Base-by-base conservation (phyloP, 2,329 filamentous ascomycete genomes). In the Claviceps sorghi region DNA sequence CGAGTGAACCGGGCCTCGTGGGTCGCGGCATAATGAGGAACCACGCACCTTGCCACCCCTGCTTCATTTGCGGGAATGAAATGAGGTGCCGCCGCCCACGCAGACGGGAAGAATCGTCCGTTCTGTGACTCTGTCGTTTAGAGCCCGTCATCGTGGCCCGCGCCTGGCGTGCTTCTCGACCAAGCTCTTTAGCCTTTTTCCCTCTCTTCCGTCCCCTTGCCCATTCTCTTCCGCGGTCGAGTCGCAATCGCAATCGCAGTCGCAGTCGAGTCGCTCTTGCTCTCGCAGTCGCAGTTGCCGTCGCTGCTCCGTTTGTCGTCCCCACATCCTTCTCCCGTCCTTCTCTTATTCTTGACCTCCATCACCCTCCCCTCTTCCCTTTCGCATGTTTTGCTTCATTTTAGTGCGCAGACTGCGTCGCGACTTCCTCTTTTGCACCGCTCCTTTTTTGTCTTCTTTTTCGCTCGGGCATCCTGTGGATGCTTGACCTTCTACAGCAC, bases 401-500 rank as follows among this genome's bases (percentile, higher is more conserved):
- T 44, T 45, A 17, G 5, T 46, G 34, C 32, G 30, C 52, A 36
- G 50, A 45, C 42, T 52, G 53, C 22, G 51, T 55, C 51, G 53
- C 51, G 53, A 54, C 53, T 53, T 53, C 53, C 53, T 22, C 50
- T 40, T 48, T 30, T 48, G 48, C 43, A 36, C 34, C n/a, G 15
- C 42, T 9, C 17, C 17, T 41, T 43, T 40, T 4, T 52, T 50
- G 51, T 41, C 52, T 54, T 38, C 30, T 51, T 3, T 4, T 29
- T 29, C 26, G n/a, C n/a, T 41, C 36, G 34, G 46, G 40, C 52
- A 46, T 54, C 52, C 52, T 46, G 52, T 42, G 49, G 45, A 42
- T 54, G 44, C 36, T 46, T 38, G 32, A 48, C 17, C 42, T 34
- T 46, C 13, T 41, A 17, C 32, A 30, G 17, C 49, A 30, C 9